phyloP scores from a whole-genome alignment of 2,329 filamentous ascomycete genomes.

The Fusarium agapanthi region DNA sequence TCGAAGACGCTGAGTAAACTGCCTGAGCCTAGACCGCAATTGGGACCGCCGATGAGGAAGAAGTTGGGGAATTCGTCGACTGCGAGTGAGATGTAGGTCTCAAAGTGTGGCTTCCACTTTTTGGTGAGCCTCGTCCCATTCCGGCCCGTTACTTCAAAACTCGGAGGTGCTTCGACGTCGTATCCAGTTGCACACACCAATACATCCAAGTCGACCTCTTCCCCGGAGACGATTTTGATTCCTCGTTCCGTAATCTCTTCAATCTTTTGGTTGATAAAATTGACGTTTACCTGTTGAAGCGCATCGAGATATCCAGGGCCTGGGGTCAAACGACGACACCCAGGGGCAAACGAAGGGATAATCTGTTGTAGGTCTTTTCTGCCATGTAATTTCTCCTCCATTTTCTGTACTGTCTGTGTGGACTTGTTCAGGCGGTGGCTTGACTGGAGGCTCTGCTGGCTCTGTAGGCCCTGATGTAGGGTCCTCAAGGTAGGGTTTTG shows the following conservation, averaged over 20 bases:
- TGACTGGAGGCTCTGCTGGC: too few species aligned
- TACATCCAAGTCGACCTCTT: not conserved
- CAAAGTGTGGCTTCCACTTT: not conserved
- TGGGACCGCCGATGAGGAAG: not conserved
- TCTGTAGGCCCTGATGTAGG: too few species aligned
- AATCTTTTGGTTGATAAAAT: not conserved
- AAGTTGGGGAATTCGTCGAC: not conserved
- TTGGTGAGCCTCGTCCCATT: not conserved
- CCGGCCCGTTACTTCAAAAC: fast-evolving
- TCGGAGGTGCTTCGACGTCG: not conserved
- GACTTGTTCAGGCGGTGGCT: too few species aligned
- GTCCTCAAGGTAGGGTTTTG: too few species aligned
- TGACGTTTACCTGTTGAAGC: not conserved
- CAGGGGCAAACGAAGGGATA: not conserved
- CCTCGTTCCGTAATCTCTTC: not conserved
- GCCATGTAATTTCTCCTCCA: not conserved
- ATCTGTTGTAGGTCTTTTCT: not conserved
- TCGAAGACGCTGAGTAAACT: not conserved
- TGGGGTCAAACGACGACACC: not conserved
- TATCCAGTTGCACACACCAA: not conserved
- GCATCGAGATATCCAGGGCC: not conserved
- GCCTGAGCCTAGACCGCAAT: not conserved
- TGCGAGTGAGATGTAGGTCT: not conserved
- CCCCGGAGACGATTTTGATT: not conserved
- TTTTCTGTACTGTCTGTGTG: too few species aligned